Percentiles rank a stretch among this genome's conserved stretches.
These are phyloP conservation scores for Trametes cinnabarina DNA, from an alignment of 768 basidiomycete species.

Conservation along the genomic window DNA sequence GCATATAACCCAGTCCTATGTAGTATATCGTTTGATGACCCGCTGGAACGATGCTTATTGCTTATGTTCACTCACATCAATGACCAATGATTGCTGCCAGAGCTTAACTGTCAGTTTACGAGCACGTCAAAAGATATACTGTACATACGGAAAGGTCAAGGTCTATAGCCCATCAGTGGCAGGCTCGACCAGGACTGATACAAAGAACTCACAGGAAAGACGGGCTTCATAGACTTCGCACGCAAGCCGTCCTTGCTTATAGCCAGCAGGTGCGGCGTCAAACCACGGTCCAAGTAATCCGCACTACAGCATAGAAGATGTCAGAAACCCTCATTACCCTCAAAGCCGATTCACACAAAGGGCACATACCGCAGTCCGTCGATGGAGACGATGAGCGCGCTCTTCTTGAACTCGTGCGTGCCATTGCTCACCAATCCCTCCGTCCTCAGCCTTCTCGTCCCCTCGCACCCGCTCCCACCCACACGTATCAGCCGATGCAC, in stretches of 20 bases:
- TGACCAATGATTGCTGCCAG: constrained; percentile 80
- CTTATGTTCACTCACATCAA: constrained; percentile 55
- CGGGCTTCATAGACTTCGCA: constrained; percentile 83
- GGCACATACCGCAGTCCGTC: constrained; percentile 70
- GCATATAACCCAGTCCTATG: constrained; percentile 84
- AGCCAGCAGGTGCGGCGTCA: constrained; percentile 80
- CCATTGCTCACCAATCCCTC: constrained; percentile 65
- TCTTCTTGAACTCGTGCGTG: constrained; percentile 77
- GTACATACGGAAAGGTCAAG: constrained; percentile 82
- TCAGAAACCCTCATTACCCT: not conserved
- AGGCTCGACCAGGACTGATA: not conserved
- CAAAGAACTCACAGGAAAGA: constrained; percentile 68
- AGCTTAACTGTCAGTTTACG: not conserved
- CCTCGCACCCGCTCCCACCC: not conserved
- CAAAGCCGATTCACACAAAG: not conserved
- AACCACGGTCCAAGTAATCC: constrained; percentile 80
- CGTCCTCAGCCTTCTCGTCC: constrained; percentile 23
- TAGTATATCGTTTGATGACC: not conserved
- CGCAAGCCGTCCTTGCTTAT: constrained; percentile 82
- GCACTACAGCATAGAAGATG: constrained; percentile 48
- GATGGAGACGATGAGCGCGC: constrained; percentile 82
- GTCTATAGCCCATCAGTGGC: constrained; percentile 46
- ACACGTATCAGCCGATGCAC: constrained; percentile 4
- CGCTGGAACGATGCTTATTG: not conserved
- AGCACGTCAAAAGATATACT: not conserved